phyloP scores from a whole-genome alignment of 768 basidiomycete genomes.

The Tulasnella sp. region DNA sequence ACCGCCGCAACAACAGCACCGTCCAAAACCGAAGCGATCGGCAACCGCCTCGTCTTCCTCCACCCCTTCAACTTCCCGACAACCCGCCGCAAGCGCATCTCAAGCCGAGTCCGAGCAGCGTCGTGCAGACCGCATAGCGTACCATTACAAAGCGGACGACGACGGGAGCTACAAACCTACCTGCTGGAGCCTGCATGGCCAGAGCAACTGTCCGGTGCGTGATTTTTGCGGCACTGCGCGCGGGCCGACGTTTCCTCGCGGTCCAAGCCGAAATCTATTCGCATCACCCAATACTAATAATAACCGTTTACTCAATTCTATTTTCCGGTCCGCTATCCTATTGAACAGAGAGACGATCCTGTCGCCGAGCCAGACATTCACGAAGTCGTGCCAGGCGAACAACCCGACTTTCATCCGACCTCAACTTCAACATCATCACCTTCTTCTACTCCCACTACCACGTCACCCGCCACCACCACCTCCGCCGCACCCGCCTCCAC shows the following conservation, averaged over 20 bases:
- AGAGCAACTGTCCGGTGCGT: constrained; percentile 27
- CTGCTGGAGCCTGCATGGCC: constrained; percentile 21
- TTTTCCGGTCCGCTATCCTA: background rate
- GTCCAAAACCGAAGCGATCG: background rate
- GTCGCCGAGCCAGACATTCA: background rate
- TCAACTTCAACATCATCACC: background rate
- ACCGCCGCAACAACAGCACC: background rate
- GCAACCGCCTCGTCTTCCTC: background rate
- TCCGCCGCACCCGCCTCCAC: background rate
- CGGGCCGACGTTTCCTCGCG: background rate
- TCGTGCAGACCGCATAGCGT: constrained; percentile 4
- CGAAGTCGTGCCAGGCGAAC: background rate
- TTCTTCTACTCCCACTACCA: too few species aligned
- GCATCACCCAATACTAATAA: background rate
- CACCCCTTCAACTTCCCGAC: background rate
- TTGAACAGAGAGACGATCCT: background rate
- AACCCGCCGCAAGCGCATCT: background rate
- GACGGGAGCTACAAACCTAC: background rate
- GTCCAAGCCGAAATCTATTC: background rate
- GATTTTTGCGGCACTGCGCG: background rate
- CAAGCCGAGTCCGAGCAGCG: background rate
- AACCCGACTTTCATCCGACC: background rate
- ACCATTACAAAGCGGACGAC: constrained; percentile 11
- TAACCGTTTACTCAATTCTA: background rate
- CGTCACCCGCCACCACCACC: background rate